phyloP scores from a whole-genome alignment of 2,329 filamentous ascomycete genomes.

The Fusarium phyllophilum region DNA sequence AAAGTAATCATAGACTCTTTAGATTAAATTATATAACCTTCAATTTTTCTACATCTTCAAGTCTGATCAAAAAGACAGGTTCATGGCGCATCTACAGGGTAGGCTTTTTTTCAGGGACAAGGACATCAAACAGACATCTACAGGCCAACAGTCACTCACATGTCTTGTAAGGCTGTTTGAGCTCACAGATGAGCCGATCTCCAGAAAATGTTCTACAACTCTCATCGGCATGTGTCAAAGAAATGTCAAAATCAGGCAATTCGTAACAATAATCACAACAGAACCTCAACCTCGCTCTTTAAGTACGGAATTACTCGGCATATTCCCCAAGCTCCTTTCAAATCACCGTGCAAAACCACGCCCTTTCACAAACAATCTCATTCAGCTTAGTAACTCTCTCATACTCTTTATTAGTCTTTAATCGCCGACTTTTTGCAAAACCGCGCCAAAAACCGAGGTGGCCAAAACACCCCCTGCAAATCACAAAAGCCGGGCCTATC shows the following conservation, averaged over 20 bases:
- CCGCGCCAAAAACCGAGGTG: neutral
- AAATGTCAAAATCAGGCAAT: neutral
- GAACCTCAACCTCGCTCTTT: neutral
- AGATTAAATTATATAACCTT: accelerated
- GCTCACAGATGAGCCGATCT: neutral
- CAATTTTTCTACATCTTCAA: accelerated
- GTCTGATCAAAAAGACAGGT: accelerated
- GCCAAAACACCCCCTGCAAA: neutral
- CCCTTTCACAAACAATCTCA: neutral
- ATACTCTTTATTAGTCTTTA: accelerated
- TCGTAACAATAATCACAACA: accelerated
- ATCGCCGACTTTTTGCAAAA: neutral
- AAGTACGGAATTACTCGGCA: neutral
- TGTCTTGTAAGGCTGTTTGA: accelerated
- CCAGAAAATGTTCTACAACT: accelerated
- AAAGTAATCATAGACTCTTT: neutral
- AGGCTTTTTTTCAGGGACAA: accelerated
- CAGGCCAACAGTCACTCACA: neutral
- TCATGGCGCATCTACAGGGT: neutral
- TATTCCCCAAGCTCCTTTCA: neutral
- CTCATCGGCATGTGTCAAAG: neutral
- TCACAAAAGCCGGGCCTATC: neutral
- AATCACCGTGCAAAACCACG: neutral
- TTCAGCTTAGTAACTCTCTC: neutral
- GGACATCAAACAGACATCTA: no score